Base-by-base conservation (phyloP, 257 asterid species). In the Primulina tabacum region DNA sequence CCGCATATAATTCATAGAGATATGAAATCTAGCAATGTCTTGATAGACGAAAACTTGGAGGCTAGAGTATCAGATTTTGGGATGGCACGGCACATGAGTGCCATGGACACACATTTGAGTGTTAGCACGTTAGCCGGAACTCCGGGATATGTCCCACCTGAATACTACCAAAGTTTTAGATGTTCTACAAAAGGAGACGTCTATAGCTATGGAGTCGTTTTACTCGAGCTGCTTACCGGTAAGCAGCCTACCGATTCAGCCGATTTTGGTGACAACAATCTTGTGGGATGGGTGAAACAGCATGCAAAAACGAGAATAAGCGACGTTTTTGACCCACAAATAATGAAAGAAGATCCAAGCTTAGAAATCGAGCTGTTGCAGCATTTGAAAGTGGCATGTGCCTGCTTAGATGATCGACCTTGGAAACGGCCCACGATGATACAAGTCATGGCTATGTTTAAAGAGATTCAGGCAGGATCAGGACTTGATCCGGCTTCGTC, bases 81-180 rank as follows among this genome's bases (percentile, higher is more conserved):
- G 53, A 93, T 93, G 99, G 99, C 99, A 0, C 74, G 99, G 79
- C 78, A 73, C 8, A 84, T 93, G 99, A 93, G 86, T 71, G 90
- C 90, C 2, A 80, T 78, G 90, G 99, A 93, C 71, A 93, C 99
- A 5, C 99, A 90, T 69, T 73, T 93, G 76, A 92, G 97, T 32
- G 97, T 90, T 10, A 92, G 97, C 78, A 92, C 97, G 5, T 80
- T 90, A 9, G 96, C 98, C 0, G 98, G 98, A 11, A 92, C 98
- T 12, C 98, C 98, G 0, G 98, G 98, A 4, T 92, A 92, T 9
- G 98, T 92, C 30, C 98, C 98, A 8, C 98, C 98, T 0, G 98
- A 92, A 60, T 92, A 92, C 74, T 92, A 92, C 80, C 97, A 90
- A 73, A 90, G 96, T 77, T 93, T 88, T 70, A 75, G 96, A 64